phyloP scores from a whole-genome alignment of 2,329 filamentous ascomycete genomes.

The Colletotrichum tropicicola region DNA sequence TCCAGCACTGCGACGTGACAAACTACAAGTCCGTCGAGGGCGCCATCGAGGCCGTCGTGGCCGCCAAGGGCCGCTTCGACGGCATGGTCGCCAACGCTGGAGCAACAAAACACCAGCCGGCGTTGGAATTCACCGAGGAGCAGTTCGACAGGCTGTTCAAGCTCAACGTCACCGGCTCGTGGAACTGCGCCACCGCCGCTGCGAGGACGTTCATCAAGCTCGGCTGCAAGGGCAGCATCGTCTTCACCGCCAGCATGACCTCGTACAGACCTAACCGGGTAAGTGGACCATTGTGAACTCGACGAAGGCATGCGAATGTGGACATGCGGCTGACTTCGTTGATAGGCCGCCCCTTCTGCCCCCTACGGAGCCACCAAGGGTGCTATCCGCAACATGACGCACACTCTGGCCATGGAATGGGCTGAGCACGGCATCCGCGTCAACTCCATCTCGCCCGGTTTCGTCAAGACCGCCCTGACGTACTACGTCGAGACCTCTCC shows the following conservation, averaged over 20 bases:
- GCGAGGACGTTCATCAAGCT: conserved; percentile 51
- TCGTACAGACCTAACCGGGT: conserved; percentile 55
- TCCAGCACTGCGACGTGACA: conserved; percentile 56
- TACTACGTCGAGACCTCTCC: conserved; percentile 60
- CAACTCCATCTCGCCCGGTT: conserved; percentile 56
- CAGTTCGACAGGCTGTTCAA: conserved; percentile 33
- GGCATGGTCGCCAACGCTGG: conserved; percentile 44
- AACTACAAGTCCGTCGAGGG: conserved; percentile 47
- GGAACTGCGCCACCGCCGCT: conserved; percentile 54
- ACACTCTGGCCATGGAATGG: conserved; percentile 57
- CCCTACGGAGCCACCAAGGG: conserved; percentile 56
- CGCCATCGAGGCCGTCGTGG: conserved; percentile 50
- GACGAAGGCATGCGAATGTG: too few relatives aligned
- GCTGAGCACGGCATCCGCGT: conserved; percentile 54
- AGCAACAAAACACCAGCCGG: conserved; percentile 43
- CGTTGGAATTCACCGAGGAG: conserved; percentile 47
- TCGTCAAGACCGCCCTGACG: conserved; percentile 54
- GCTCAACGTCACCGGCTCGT: conserved; percentile 57
- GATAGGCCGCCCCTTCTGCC: conserved; percentile 56
- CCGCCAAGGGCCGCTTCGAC: conserved; percentile 48
- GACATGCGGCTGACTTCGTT: neutral
- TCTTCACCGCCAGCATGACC: conserved; percentile 58
- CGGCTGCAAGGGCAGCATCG: conserved; percentile 44
- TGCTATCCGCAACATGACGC: conserved; percentile 49
- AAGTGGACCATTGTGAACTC: conserved; percentile 14